Conservation (phyloP, 148 eudicot genomes). For the Amaranthus cruentus region DNA sequence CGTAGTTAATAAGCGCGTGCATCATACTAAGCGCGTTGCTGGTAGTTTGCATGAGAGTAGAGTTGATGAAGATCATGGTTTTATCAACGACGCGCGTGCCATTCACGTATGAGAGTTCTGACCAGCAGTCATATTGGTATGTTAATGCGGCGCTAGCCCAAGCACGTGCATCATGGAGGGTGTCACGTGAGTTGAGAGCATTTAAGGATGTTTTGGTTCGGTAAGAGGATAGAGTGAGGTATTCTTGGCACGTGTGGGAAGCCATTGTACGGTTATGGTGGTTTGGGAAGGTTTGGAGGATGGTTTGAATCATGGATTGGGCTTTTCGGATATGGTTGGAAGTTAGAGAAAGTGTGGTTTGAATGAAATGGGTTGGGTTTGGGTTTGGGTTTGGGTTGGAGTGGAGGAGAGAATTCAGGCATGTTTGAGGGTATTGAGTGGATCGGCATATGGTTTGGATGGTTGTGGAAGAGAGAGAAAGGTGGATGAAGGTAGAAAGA, state of each 20-base stretch:
- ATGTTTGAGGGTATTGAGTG: slow-evolving; percentile 46
- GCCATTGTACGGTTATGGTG: slow-evolving; percentile 55
- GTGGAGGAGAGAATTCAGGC: slow-evolving; percentile 30
- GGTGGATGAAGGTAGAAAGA: slow-evolving; percentile 33
- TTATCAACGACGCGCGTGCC: slow-evolving; percentile 35
- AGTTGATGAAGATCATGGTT: slow-evolving; percentile 52
- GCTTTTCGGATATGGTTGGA: slow-evolving; percentile 39
- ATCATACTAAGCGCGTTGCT: slow-evolving; percentile 64
- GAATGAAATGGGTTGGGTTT: slow-evolving; percentile 35
- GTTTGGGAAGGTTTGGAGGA: slow-evolving; percentile 44
- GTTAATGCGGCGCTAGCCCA: slow-evolving; percentile 57
- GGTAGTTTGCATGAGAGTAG: slow-evolving; percentile 34
- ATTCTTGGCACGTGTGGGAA: slow-evolving; percentile 47
- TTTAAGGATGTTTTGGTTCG: slow-evolving; percentile 23
- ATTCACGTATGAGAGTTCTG: slow-evolving; percentile 65
- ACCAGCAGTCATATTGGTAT: slow-evolving; percentile 84
- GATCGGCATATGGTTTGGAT: slow-evolving; percentile 58
- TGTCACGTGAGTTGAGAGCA: slow-evolving; percentile 31
- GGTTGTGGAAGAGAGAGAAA: slow-evolving; percentile 31
- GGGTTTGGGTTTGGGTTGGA: slow-evolving; percentile 25
- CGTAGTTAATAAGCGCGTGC: slow-evolving; percentile 40
- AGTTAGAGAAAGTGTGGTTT: slow-evolving; percentile 38
- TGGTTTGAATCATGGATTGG: slow-evolving; percentile 38
- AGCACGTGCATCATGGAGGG: slow-evolving; percentile 50
- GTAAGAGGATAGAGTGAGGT: slow-evolving; percentile 35